Evolutionary conservation across 2,329 filamentous ascomycete genomes (phyloP).

Genomic region (Cladophialophora carrionii): DNA sequence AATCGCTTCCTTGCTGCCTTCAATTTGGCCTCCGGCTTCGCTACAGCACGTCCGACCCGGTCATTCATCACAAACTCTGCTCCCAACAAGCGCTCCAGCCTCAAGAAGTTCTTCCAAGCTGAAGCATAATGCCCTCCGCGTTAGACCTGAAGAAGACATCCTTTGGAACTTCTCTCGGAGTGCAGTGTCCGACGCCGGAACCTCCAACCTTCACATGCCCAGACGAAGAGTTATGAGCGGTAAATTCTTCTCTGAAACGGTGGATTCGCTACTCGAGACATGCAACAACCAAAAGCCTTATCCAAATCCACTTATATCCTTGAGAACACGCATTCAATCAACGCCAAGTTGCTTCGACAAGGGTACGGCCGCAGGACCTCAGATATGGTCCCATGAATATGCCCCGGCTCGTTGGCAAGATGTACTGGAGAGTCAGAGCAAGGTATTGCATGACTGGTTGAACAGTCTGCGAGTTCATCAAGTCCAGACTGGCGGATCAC

Average conservation of each 20-base stretch:
- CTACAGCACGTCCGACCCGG: conserved; percentile 27
- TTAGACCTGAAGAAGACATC: conserved; percentile 28
- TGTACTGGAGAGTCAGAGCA: conserved; percentile 73
- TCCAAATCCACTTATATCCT: conserved; percentile 40
- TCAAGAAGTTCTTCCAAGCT: conserved; percentile 17
- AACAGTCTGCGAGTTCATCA: conserved; percentile 73
- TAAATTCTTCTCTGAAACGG: conserved; percentile 6
- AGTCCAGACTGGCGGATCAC: conserved; percentile 63
- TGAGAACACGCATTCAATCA: conserved; percentile 54
- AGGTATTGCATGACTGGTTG: conserved; percentile 84
- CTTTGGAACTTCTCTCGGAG: conserved; percentile 20
- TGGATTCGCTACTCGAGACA: conserved; percentile 6
- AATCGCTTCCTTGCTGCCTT: not conserved
- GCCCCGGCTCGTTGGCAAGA: conserved; percentile 69
- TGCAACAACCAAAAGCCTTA: not conserved
- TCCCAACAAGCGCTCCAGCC: not conserved
- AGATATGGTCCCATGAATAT: conserved; percentile 83
- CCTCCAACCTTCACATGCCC: conserved; percentile 14
- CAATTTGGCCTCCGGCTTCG: conserved; percentile 34
- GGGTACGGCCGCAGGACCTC: conserved; percentile 68
- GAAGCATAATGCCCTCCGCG: conserved; percentile 17
- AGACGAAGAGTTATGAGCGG: conserved; percentile 29
- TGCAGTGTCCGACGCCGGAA: not conserved
- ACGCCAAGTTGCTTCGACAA: conserved; percentile 78
- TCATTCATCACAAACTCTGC: not conserved